phyloP scores from a whole-genome alignment of 257 asterid genomes.

The Coffea eugenioides region DNA sequence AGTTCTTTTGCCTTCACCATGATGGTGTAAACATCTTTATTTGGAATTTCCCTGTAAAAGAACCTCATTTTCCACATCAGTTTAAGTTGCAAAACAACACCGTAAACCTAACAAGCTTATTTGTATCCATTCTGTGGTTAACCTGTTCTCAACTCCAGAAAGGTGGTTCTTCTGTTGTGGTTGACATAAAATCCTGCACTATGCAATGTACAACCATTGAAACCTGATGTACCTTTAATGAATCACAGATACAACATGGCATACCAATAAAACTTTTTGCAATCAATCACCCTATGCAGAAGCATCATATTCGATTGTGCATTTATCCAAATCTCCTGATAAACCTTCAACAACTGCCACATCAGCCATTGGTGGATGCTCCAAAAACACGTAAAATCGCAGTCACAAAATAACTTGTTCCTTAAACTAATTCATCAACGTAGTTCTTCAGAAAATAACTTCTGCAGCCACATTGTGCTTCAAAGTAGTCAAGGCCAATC shows the following conservation, averaged over 20 bases:
- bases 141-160: not conserved
- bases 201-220: too few relatives aligned
- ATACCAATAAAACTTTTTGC: too few relatives aligned
- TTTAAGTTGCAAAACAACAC: not conserved
- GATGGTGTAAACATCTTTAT: not conserved
- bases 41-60: not conserved
- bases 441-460: not conserved
- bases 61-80: not conserved
- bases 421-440: not conserved
- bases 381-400: too few relatives aligned
- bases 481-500: not conserved
- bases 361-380: too few relatives aligned
- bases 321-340: too few relatives aligned
- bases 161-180: not conserved
- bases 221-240: too few relatives aligned
- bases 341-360: too few relatives aligned
- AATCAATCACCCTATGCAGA: too few relatives aligned
- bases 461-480: not conserved
- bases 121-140: not conserved
- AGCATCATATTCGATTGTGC: too few relatives aligned
- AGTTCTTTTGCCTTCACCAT: not conserved
- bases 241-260: too few relatives aligned
- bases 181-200: not conserved
- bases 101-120: not conserved
- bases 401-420: not conserved